phyloP scores from a whole-genome alignment of 345 rosid species.

The Clausena lansium region DNA sequence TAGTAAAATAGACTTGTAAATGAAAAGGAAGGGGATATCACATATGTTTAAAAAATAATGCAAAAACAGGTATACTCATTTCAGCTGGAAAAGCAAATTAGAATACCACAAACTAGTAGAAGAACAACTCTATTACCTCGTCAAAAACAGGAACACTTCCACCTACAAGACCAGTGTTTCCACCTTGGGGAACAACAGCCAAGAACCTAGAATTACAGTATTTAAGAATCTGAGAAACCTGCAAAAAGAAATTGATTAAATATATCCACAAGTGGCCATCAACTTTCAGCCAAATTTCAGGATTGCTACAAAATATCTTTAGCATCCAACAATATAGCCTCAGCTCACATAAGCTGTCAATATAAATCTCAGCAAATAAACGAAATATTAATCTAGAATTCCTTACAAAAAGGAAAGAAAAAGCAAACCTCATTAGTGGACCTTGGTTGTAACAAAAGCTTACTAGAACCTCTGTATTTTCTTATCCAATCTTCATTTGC shows the following conservation, averaged over 20 bases:
- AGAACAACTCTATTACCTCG: conserved; percentile 73
- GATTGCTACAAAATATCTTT: background rate
- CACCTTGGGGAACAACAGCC: conserved; percentile 98
- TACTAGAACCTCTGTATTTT: conserved; percentile 80
- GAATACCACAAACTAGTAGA: background rate
- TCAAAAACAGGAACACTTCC: conserved; percentile 98
- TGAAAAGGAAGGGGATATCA: background rate
- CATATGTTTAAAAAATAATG: background rate
- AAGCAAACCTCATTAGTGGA: conserved; percentile 65
- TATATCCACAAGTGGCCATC: background rate
- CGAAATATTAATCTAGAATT: background rate
- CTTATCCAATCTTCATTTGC: conserved; percentile 95
- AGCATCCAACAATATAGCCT: too few relatives aligned
- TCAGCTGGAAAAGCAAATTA: background rate
- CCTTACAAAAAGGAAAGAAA: background rate
- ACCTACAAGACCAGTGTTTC: conserved; percentile 97
- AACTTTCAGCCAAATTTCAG: background rate
- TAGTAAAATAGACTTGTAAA: background rate
- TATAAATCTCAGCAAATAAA: background rate
- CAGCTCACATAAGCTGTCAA: too few relatives aligned
- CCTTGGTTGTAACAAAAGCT: conserved; percentile 74
- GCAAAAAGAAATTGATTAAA: conserved; percentile 18
- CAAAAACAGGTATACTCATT: background rate
- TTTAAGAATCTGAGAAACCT: conserved; percentile 79
- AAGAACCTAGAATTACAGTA: conserved; percentile 78